Evolutionary conservation across 2,329 filamentous ascomycete genomes (phyloP).

Genomic region (Neophaeococcomyces aloes): DNA sequence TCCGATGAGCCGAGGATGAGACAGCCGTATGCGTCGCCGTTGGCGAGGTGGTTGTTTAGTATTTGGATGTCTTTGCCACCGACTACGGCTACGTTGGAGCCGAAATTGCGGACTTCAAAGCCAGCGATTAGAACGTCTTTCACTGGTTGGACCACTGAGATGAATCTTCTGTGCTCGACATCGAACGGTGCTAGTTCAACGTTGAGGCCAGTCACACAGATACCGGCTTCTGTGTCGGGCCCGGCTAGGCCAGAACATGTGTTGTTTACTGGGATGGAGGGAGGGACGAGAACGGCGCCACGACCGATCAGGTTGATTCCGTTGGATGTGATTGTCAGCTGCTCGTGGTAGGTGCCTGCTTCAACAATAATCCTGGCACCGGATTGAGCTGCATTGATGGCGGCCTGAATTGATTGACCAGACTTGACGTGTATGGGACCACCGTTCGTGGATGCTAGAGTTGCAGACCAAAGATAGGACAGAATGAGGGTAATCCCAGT

Average conservation of each 20-base stretch:
- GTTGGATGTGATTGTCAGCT: slow-evolving; percentile 11
- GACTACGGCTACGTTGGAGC: slow-evolving; percentile 12
- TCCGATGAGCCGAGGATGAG: slow-evolving; percentile 11
- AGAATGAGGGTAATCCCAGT: no score
- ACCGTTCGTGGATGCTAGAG: slow-evolving; percentile 6
- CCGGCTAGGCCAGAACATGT: slow-evolving; percentile 13
- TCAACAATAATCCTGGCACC: slow-evolving; percentile 13
- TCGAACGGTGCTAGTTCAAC: slow-evolving; percentile 11
- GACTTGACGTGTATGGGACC: slow-evolving; percentile 9
- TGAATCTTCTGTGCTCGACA: slow-evolving; percentile 12
- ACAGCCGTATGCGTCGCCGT: slow-evolving; percentile 12
- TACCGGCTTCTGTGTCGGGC: slow-evolving; percentile 11
- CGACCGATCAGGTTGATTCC: slow-evolving; percentile 10
- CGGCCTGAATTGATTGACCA: slow-evolving; percentile 14
- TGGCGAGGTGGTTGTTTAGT: slow-evolving; percentile 8
- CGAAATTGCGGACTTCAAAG: slow-evolving; percentile 13
- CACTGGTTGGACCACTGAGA: slow-evolving; percentile 12
- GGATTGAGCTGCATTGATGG: slow-evolving; percentile 10
- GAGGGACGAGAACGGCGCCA: slow-evolving; percentile 14
- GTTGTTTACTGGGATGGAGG: slow-evolving; percentile 5
- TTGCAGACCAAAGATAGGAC: no score
- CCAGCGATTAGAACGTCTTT: slow-evolving; percentile 11
- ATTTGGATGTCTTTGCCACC: slow-evolving; percentile 11
- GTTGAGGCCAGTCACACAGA: slow-evolving; percentile 12
- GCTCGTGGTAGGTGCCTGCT: slow-evolving; percentile 14